These are phyloP conservation scores for Croton laevigatus DNA, from an alignment of 441 rosid species.

Conservation along the genomic window DNA sequence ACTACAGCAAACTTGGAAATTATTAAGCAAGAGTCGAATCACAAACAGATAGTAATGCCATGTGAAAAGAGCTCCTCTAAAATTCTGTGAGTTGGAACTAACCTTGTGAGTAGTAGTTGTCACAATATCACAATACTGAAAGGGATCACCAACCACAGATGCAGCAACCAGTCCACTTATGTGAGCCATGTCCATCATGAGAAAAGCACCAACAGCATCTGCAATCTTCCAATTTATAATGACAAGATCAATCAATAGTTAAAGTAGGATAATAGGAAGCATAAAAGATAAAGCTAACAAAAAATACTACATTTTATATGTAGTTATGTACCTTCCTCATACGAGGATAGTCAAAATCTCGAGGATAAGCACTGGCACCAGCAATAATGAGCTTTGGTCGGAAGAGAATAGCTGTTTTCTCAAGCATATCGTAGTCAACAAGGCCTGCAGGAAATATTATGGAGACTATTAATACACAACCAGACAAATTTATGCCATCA, in stretches of 20 bases:
- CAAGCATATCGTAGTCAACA: constrained; percentile 88
- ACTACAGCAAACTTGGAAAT: neutral
- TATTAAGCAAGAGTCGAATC: neutral
- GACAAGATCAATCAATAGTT: constrained; percentile 22
- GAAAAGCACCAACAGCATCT: constrained; percentile 85
- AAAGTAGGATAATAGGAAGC: neutral
- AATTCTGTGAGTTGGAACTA: constrained; percentile 4
- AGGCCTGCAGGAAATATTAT: constrained; percentile 44
- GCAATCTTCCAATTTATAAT: constrained; percentile 55
- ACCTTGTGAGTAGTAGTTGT: constrained; percentile 96
- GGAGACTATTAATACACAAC: constrained; percentile 15
- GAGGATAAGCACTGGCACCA: constrained; percentile 95
- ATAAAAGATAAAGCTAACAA: neutral
- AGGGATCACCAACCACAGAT: constrained; percentile 80
- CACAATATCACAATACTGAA: constrained; percentile 82
- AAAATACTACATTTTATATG: constrained; percentile 4
- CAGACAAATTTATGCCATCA: neutral
- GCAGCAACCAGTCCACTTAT: constrained; percentile 90
- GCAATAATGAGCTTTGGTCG: constrained; percentile 88
- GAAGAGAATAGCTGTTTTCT: constrained; percentile 78
- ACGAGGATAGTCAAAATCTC: constrained; percentile 86
- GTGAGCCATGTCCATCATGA: constrained; percentile 98
- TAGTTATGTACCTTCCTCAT: constrained; percentile 93
- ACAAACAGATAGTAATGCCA: neutral
- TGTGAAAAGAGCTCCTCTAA: neutral